phyloP scores from a whole-genome alignment of 805 yeast genomes.

The Kodamaea leandrae region DNA sequence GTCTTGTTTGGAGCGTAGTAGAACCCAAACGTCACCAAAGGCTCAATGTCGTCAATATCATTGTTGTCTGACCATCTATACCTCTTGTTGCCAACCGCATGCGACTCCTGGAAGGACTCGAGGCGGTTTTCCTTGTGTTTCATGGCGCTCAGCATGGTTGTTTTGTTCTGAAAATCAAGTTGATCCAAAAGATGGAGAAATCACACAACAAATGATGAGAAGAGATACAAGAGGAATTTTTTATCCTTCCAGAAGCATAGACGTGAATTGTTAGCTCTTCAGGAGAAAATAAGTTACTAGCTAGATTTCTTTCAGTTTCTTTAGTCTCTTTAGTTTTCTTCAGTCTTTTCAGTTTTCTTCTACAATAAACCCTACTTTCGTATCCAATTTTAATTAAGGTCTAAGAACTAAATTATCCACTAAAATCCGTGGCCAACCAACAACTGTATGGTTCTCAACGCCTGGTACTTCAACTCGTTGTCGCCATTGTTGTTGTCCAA shows the following conservation, averaged over 20 bases:
- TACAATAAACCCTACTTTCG: background rate
- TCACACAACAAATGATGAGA: too few relatives aligned
- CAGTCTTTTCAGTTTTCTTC: too few relatives aligned
- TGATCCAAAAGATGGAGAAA: too few relatives aligned
- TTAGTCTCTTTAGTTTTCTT: too few relatives aligned
- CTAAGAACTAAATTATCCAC: background rate
- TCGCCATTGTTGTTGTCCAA: slow-evolving; percentile 67
- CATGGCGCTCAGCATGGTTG: slow-evolving; percentile 6
- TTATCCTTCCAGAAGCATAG: too few relatives aligned
- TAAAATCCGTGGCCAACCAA: slow-evolving; percentile 72
- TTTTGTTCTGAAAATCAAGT: background rate
- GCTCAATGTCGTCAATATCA: slow-evolving; percentile 18
- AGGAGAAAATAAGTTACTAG: too few relatives aligned
- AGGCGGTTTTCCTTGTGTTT: slow-evolving; percentile 19
- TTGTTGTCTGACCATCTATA: slow-evolving; percentile 25
- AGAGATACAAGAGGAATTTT: too few relatives aligned
- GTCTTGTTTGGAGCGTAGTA: slow-evolving; percentile 51
- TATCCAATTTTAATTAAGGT: background rate
- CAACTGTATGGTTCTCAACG: slow-evolving; percentile 91
- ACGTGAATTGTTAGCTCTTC: too few relatives aligned
- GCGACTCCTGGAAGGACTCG: slow-evolving; percentile 19
- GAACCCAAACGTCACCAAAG: slow-evolving; percentile 59
- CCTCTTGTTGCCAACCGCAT: slow-evolving; percentile 21
- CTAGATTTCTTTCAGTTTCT: too few relatives aligned
- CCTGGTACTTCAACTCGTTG: slow-evolving; percentile 89